These are phyloP conservation scores for Neurospora sp. DNA, from an alignment of 495 filamentous ascomycete species.

Conservation along the genomic window DNA sequence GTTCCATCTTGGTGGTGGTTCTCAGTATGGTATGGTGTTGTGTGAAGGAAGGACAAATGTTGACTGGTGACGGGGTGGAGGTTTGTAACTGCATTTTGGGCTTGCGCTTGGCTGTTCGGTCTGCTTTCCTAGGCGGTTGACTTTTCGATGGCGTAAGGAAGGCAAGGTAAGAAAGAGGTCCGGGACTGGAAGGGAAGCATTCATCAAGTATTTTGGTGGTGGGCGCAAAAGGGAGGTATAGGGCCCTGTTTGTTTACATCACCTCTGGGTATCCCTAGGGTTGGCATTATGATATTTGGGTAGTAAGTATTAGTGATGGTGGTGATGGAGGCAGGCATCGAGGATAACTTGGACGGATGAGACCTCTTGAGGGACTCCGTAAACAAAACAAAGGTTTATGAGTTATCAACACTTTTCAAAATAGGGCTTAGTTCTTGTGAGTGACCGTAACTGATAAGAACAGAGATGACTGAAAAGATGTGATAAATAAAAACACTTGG, in stretches of 20 bases:
- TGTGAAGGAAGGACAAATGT: too few relatives aligned
- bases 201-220: too few relatives aligned
- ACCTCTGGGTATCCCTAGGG: not conserved
- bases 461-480: not conserved
- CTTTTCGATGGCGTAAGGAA: not conserved
- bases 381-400: not conserved
- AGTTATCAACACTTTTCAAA: not conserved
- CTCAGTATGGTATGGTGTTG: too few relatives aligned
- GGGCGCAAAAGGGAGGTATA: too few relatives aligned
- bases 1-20: too few relatives aligned
- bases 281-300: not conserved
- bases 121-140: not conserved
- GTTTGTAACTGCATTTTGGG: not conserved
- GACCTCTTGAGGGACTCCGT: too few relatives aligned
- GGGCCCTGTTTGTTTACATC: not conserved
- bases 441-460: not conserved
- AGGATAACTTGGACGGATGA: not conserved
- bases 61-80: not conserved
- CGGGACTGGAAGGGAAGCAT: not conserved
- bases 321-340: not conserved
- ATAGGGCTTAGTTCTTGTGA: not conserved
- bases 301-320: not conserved
- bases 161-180: not conserved
- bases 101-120: not conserved
- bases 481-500: too few relatives aligned